Percentiles rank a stretch among this genome's conserved stretches.
These are phyloP conservation scores for Fusarium scirpi DNA, from an alignment of 2,329 filamentous ascomycete species.

Conservation along the genomic window DNA sequence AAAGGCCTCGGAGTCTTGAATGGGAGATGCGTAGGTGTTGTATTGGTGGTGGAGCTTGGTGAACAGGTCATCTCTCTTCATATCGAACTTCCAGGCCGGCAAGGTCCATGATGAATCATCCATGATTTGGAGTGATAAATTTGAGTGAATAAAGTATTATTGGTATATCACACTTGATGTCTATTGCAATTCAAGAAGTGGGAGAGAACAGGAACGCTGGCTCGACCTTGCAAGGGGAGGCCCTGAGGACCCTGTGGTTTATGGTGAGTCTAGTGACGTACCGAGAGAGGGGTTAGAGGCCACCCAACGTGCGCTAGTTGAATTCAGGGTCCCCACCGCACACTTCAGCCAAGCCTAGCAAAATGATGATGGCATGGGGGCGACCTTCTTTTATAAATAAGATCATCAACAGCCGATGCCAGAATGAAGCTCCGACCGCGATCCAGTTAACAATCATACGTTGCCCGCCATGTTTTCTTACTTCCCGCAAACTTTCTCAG, in stretches of 20 bases:
- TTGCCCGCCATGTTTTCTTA: too few species aligned
- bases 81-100: constrained; percentile 70
- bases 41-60: constrained; percentile 67
- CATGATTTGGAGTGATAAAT: constrained; percentile 51
- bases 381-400: neutral
- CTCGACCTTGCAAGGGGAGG: too few species aligned
- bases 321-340: neutral
- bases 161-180: too few species aligned
- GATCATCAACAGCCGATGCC: neutral
- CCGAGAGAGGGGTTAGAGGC: neutral
- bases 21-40: constrained; percentile 65
- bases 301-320: neutral
- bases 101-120: constrained; percentile 63
- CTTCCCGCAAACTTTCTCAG: too few species aligned
- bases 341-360: neutral
- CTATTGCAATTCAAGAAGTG: too few species aligned
- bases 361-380: neutral
- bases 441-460: neutral
- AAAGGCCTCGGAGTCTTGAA: constrained; percentile 69
- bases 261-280: neutral
- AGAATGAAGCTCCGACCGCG: neutral
- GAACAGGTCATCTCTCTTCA: constrained; percentile 67
- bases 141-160: too few species aligned
- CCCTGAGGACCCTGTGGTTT: too few species aligned
- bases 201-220: too few species aligned